Evolutionary conservation across 2,329 filamentous ascomycete species (phyloP).

Genomic region (Arthrobotrys sphaeroides): DNA sequence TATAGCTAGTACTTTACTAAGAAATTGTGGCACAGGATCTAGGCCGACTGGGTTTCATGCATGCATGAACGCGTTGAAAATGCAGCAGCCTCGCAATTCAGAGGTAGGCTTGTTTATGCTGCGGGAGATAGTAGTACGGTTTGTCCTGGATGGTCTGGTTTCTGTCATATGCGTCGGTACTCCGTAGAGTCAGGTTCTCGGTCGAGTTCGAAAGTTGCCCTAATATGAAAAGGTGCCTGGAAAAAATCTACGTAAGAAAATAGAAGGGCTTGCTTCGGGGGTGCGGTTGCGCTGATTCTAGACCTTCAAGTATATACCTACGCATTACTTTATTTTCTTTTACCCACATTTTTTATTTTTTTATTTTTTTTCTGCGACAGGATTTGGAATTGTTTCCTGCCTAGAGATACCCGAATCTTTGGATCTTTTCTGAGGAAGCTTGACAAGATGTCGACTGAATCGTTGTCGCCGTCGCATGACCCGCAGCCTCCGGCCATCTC

Average conservation of each 20-base stretch:
- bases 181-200: conserved; percentile 8
- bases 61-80: conserved; percentile 4
- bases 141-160: neutral
- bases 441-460: conserved; percentile 7
- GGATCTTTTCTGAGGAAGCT: neutral
- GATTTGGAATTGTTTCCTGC: neutral
- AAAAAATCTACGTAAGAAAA: conserved; percentile 1
- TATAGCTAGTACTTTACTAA: too few relatives aligned
- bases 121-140: conserved; percentile 6
- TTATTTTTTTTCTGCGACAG: neutral
- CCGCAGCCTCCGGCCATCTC: conserved; percentile 11
- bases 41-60: conserved; percentile 8
- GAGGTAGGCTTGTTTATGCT: conserved; percentile 5
- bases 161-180: too few relatives aligned
- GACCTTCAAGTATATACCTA: neutral
- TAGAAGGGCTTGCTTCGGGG: neutral
- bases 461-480: conserved; percentile 5
- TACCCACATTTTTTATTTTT: too few relatives aligned
- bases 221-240: conserved; percentile 4
- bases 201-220: neutral
- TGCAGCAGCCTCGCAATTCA: conserved; percentile 20
- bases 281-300: conserved; percentile 10
- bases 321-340: too few relatives aligned
- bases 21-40: conserved; percentile 16
- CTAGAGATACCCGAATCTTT: neutral